Evolutionary conservation across 345 rosid species (phyloP).

Genomic region (Carallia brachiata): DNA sequence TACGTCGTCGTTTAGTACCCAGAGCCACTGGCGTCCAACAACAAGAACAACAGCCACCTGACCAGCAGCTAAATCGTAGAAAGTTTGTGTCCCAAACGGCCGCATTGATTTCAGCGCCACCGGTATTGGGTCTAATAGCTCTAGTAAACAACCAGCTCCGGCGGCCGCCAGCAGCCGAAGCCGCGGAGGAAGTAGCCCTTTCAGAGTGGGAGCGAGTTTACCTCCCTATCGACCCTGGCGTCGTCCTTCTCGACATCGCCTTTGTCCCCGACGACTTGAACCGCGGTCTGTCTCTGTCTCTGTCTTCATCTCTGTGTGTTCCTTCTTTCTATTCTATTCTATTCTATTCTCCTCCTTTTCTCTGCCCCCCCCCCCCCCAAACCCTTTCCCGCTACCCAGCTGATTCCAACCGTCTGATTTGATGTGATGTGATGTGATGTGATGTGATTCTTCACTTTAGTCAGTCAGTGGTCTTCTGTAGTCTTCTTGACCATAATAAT

Average conservation of each 20-base stretch:
- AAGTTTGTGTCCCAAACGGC: constrained; percentile 52
- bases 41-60: constrained; percentile 20
- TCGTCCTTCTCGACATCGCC: constrained; percentile 90
- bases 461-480: no score
- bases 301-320: no score
- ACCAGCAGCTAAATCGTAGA: constrained; percentile 37
- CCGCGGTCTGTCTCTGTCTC: constrained; percentile 42
- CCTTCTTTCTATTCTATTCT: background rate
- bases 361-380: background rate
- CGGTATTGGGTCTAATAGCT: constrained; percentile 19
- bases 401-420: no score
- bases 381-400: no score
- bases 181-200: constrained; percentile 49
- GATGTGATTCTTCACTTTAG: no score
- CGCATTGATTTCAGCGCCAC: constrained; percentile 30
- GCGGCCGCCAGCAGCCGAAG: constrained; percentile 25
- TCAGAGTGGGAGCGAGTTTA: constrained; percentile 76
- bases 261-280: constrained; percentile 74
- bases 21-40: constrained; percentile 30
- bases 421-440: no score
- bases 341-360: background rate
- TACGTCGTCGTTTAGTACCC: constrained; percentile 16
- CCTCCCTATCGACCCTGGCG: constrained; percentile 85
- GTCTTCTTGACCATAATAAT: no score
- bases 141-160: constrained; percentile 14